Evolutionary conservation across 257 asterid species (phyloP).

Genomic region (Scutellaria galericulata): DNA sequence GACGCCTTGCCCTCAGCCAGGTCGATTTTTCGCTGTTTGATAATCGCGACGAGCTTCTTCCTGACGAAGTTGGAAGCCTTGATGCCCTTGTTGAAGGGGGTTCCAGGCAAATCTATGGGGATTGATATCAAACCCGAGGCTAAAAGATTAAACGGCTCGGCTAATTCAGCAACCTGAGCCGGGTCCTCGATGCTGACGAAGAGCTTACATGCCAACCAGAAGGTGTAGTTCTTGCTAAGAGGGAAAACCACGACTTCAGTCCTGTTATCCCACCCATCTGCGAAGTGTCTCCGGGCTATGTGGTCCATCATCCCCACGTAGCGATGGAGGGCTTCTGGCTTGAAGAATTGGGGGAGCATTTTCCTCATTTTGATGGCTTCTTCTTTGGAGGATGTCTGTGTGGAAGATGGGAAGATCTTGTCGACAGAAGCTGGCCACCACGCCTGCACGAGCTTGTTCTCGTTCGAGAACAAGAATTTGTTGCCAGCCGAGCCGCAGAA

Average conservation of each 20-base stretch:
- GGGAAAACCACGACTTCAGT: conserved; percentile 38
- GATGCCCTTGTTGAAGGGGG: conserved; percentile 42
- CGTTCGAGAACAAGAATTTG: conserved; percentile 47
- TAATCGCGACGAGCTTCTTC: conserved; percentile 38
- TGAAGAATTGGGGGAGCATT: conserved; percentile 43
- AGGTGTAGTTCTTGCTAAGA: conserved; percentile 40
- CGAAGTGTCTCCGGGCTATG: conserved; percentile 43
- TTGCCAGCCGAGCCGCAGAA: conserved; percentile 45
- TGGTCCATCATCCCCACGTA: conserved; percentile 48
- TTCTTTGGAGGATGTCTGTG: conserved; percentile 38
- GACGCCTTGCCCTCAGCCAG: conserved; percentile 43
- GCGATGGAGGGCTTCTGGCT: conserved; percentile 46
- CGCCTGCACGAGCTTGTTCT: conserved; percentile 44
- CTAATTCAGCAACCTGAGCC: conserved; percentile 17
- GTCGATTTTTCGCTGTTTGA: conserved; percentile 38
- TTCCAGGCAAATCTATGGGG: conserved; percentile 43
- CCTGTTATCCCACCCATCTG: conserved; percentile 39
- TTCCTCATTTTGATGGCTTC: conserved; percentile 44
- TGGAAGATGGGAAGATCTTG: conserved; percentile 46
- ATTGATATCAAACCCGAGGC: conserved; percentile 44
- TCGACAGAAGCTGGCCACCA: conserved; percentile 49
- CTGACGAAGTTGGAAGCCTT: conserved; percentile 43
- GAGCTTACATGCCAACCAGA: conserved; percentile 42
- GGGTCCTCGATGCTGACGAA: conserved; percentile 47
- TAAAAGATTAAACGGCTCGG: conserved; percentile 34